Evolutionary conservation across 345 rosid genomes (phyloP), one percentile per base, ranked within the genome.

Genomic region (Populus pruinosa): DNA sequence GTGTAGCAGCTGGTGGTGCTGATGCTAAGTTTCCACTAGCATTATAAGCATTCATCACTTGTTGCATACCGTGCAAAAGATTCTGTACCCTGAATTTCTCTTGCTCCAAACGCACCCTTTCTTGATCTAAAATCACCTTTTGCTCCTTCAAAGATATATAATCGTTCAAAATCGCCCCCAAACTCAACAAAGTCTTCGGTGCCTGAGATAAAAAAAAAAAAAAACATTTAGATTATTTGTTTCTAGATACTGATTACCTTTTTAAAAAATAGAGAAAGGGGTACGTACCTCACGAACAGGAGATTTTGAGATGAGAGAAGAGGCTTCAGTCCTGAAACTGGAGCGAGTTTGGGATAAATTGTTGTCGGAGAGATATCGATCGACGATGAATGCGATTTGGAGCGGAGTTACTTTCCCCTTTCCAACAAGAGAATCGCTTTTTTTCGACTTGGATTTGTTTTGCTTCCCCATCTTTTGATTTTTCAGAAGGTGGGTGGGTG

Each of bases 351-450:
- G 82, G 1, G 88, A 50, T 86, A 82, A 92, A 43, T 78, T 85
- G 85, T 88, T 92, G 71, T 93, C 97, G 69, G 72, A 78, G 74
- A 96, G 99, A 79, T 93, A 96, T 4, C 94, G 89, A 72, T 96
- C 98, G 4, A 92, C 94, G 61, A 96, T 87, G 85, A 87, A 96
- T 1, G 99, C 96, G 25, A 92, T 80, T 75, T 96, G 99, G 36
- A 87, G 85, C 0, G 90, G 96, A 12, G 97, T 93, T 0, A 93
- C 90, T 78, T 88, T 82, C 2, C 96, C 94, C 18, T 86, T 92
- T 44, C 90, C 96, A 20, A 87, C 90, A 14, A 84, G 62, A n/a
- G 56, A 70, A 1, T 84, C 81, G 2, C 84, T 36, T 13, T 82
- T 84, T 78, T 81, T 41, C 44, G 44, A 41, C 44, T 41, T 91